Base-by-base conservation (phyloP, 129 eudicot species). In the Solidago caesia region DNA sequence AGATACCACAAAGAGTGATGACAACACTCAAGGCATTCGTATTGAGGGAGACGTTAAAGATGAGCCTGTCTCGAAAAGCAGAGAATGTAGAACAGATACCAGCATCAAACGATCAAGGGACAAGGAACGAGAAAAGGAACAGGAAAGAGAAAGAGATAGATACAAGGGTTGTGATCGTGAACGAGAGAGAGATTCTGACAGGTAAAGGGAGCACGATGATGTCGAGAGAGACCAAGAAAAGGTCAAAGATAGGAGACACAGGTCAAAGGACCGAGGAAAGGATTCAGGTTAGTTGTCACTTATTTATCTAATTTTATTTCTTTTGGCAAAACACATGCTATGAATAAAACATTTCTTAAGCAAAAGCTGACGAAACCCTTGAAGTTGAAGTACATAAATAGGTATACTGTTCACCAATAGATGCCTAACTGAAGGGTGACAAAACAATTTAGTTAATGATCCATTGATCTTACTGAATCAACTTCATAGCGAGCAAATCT, bases 211-310 rank as follows among this genome's bases (percentile, higher is more conserved):
- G 1, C 6, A 27, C 0, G 33, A 59, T 0, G 7, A 53, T 53
- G 7, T 13, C 6, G 89, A 84, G 43, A 80, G 39, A 67, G 96
- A 87, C 52, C 75, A 90, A 75, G 94, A 83, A 51, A 93, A 83
- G 80, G 82, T 63, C 12, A 89, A 81, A 84, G 96, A 87, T 63
- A 87, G 87, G 82, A 71, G 86, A 45, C 91, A 86, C 67, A 89
- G 92, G 45, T 95, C 96, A 46, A 87, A 89, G 84, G 98, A 88
- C 82, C 91, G 83, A 84, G 96, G 85, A 73, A 84, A 76, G 68
- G 92, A 85, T 71, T 77, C 89, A 74, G 92, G 91, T 85, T 33
- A 21, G 76, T 58, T 52, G 66, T 15, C 9, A 27, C 14, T 44
- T 33, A 33, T 3, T 33, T 3, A 33, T 33, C 39, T 33, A 33